Conservation (phyloP, 495 filamentous ascomycete species). For the Annulohypoxylon nitens region DNA sequence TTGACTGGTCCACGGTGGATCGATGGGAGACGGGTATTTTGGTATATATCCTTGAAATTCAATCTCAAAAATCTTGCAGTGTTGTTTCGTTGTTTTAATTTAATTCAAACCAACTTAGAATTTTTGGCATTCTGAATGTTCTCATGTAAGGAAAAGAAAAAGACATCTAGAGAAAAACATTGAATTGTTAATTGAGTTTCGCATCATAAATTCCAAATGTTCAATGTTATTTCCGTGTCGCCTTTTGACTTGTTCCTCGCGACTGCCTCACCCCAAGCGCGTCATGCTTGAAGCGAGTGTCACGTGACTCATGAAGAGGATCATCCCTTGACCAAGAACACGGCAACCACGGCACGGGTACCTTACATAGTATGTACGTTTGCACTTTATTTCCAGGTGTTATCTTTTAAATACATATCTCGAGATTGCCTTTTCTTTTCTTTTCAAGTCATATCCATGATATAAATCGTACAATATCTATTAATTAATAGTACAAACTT, state of each 20-base stretch:
- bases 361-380: not conserved
- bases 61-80: not conserved
- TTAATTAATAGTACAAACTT: constrained; percentile 13
- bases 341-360: not conserved
- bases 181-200: constrained; percentile 5
- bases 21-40: not conserved
- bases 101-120: not conserved
- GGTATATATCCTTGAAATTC: constrained; percentile 1
- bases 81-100: constrained; percentile 1
- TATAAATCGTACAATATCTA: constrained; percentile 6
- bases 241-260: constrained; percentile 4
- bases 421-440: not conserved
- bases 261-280: constrained; percentile 30
- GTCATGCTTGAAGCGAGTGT: constrained; percentile 23
- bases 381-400: not conserved
- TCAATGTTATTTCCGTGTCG: not conserved
- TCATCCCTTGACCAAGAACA: not conserved
- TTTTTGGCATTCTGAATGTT: constrained; percentile 1
- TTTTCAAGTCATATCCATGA: constrained; percentile 2
- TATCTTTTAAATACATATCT: not conserved
- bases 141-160: not conserved
- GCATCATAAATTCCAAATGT: not conserved
- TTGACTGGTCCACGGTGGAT: not conserved
- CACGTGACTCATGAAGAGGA: not conserved
- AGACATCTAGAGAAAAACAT: not conserved